Conservation (phyloP, 2,329 filamentous ascomycete genomes). For the Trichoderma cornu-damae region DNA sequence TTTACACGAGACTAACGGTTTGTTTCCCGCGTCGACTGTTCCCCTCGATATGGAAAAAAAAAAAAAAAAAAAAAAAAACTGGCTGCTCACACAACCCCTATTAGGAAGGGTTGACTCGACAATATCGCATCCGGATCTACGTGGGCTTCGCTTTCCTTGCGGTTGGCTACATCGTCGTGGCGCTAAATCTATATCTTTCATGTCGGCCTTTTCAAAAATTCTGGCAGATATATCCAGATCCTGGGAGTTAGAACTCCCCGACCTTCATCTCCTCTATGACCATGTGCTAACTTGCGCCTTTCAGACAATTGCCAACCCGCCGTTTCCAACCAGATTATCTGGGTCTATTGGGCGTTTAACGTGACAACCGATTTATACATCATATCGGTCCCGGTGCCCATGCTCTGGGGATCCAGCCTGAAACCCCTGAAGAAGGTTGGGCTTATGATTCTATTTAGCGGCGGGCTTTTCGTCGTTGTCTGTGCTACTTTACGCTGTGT, state of each 20-base stretch:
- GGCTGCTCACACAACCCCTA: not conserved
- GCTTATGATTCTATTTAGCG: constrained; percentile 37
- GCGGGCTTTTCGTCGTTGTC: constrained; percentile 39
- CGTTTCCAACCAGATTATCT: constrained; percentile 47
- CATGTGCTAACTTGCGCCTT: not conserved
- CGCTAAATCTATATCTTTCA: constrained; percentile 46
- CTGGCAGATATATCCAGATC: constrained; percentile 57
- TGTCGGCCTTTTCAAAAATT: constrained; percentile 50
- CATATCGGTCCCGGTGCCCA: constrained; percentile 53
- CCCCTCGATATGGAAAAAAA: too few species aligned
- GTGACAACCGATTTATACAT: constrained; percentile 54
- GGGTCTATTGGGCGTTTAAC: constrained; percentile 49
- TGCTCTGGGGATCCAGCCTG: constrained; percentile 39
- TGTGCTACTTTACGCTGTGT: constrained; percentile 36
- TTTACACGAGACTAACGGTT: constrained; percentile 49
- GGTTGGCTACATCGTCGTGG: constrained; percentile 44
- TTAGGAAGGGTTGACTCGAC: constrained; percentile 10
- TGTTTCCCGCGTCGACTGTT: not conserved
- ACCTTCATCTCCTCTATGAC: not conserved
- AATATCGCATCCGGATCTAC: constrained; percentile 42
- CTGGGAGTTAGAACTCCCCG: constrained; percentile 41
- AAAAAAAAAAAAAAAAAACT: too few species aligned
- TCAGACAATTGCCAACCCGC: constrained; percentile 45
- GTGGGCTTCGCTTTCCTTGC: constrained; percentile 47
- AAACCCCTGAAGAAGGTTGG: constrained; percentile 35